These are phyloP conservation scores for Xerocomus subilludens DNA, from an alignment of 1,284 basidiomycete species.

Conservation along the genomic window DNA sequence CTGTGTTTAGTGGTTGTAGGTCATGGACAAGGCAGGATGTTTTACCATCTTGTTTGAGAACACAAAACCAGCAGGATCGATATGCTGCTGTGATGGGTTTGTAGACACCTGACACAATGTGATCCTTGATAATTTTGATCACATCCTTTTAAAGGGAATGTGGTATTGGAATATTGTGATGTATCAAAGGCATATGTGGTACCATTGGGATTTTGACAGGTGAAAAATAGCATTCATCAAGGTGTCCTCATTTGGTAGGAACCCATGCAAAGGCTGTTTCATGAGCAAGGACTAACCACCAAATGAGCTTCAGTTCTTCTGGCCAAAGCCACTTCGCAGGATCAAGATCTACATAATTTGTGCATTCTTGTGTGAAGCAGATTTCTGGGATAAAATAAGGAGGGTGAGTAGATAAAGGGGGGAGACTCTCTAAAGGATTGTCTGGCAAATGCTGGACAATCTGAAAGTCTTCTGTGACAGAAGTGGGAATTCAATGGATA, in stretches of 20 bases:
- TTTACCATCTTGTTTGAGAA: too few relatives aligned
- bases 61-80: slow-evolving; percentile 57
- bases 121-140: slow-evolving; percentile 41
- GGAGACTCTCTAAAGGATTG: background rate
- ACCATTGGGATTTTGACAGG: slow-evolving; percentile 34
- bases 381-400: slow-evolving; percentile 1
- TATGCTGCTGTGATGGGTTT: slow-evolving; percentile 54
- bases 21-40: slow-evolving; percentile 42
- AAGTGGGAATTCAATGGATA: background rate
- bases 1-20: slow-evolving; percentile 47
- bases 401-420: background rate
- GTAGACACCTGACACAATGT: slow-evolving; percentile 47
- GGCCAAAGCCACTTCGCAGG: slow-evolving; percentile 32
- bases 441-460: rapidly evolving
- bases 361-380: background rate
- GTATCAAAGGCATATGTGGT: slow-evolving; percentile 36
- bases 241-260: slow-evolving; percentile 31
- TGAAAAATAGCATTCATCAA: slow-evolving; percentile 36
- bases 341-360: slow-evolving; percentile 15
- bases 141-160: too few relatives aligned
- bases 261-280: slow-evolving; percentile 48
- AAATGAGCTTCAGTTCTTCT: slow-evolving; percentile 43
- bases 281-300: slow-evolving; percentile 44
- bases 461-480: slow-evolving; percentile 9
- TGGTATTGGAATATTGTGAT: too few relatives aligned